Evolutionary conservation across 495 filamentous ascomycete species (phyloP).

Genomic region (Aspergillus incahuasiensis): DNA sequence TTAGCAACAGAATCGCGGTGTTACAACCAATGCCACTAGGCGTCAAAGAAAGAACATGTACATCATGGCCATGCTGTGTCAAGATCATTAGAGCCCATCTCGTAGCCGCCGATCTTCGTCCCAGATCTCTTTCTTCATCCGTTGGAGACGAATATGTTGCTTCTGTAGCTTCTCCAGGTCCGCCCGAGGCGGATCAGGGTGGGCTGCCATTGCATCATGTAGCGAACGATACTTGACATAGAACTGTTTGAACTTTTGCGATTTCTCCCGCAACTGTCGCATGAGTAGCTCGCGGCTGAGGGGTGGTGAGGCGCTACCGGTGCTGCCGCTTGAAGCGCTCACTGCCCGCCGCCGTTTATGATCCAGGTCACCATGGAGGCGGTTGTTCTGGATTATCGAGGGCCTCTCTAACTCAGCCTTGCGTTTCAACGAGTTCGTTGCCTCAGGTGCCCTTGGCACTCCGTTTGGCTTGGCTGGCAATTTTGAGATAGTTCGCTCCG

Average conservation of each 20-base stretch:
- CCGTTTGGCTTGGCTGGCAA: slow-evolving; percentile 28
- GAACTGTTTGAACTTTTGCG: slow-evolving; percentile 54
- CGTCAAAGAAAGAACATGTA: background rate
- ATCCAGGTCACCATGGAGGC: slow-evolving; percentile 32
- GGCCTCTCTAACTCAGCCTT: slow-evolving; percentile 39
- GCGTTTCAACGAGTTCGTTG: slow-evolving; percentile 41
- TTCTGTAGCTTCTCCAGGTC: slow-evolving; percentile 54
- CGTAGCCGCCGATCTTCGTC: slow-evolving; percentile 36
- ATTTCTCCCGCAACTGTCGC: slow-evolving; percentile 48
- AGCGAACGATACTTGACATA: slow-evolving; percentile 61
- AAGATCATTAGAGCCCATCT: slow-evolving; percentile 17
- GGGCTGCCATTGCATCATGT: slow-evolving; percentile 52
- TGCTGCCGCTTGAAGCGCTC: slow-evolving; percentile 45
- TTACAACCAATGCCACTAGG: slow-evolving; percentile 5
- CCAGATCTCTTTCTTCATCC: slow-evolving; percentile 67
- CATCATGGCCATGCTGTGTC: slow-evolving; percentile 7
- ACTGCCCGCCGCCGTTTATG: slow-evolving; percentile 44
- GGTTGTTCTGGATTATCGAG: slow-evolving; percentile 21
- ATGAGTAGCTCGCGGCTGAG: slow-evolving; percentile 38
- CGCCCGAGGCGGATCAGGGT: slow-evolving; percentile 47
- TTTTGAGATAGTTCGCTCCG: slow-evolving; percentile 8
- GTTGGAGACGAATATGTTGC: slow-evolving; percentile 56
- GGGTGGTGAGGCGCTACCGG: slow-evolving; percentile 43
- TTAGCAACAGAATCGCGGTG: slow-evolving; percentile 11
- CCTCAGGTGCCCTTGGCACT: slow-evolving; percentile 21